Base-by-base conservation (phyloP, 2,329 filamentous ascomycete species). In the Aspergillus viridinutans region DNA sequence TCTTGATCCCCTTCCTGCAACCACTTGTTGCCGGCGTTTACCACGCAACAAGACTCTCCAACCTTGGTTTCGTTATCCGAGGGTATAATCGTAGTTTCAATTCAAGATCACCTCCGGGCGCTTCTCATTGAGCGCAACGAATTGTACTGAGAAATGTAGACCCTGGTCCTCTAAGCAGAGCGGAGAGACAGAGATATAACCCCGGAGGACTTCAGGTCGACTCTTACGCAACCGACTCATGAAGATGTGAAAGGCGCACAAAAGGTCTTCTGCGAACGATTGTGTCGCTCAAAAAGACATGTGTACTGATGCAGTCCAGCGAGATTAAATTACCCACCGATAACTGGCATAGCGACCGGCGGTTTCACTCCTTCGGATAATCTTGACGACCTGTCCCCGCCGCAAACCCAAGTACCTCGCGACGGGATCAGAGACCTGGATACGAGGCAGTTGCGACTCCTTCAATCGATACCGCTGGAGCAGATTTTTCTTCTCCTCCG, bases 261-360 rank as follows among this genome's bases (percentile, higher is more conserved):
- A 47, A 14, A 17, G 43, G 43, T 21, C 20, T 23, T 23, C 23
- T 14, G 20, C 21, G n/a, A 25, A 47, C 4, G 38, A 56, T 35
- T 9, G 28, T 38, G 14, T 42, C 40, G 21, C 29, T 20, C 12
- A 14, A 52, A 43, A 32, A 23, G 14, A 49, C 20, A 26, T 43
- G 20, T 26, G 25, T 5, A 21, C n/a, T 40, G 17, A 43, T 20
- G 10, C n/a, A 25, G 21, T 51, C 14, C 45, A 54, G 25, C 12
- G 32, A 25, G 12, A 53, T 70, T 70, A 80, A 54, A 79, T 79
- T 35, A 80, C 83, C 84, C 84, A 87, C 67, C 93, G 82, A 77
- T 99, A 99, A 84, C 91, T 96, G 50, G 94, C 94, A 77, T 99
- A 99, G 53, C 94, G 84, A 60, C 94, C 94, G 14, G 94, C 94